Evolutionary conservation across 2,329 filamentous ascomycete species (phyloP).

Genomic region (Sporothrix luriei): DNA sequence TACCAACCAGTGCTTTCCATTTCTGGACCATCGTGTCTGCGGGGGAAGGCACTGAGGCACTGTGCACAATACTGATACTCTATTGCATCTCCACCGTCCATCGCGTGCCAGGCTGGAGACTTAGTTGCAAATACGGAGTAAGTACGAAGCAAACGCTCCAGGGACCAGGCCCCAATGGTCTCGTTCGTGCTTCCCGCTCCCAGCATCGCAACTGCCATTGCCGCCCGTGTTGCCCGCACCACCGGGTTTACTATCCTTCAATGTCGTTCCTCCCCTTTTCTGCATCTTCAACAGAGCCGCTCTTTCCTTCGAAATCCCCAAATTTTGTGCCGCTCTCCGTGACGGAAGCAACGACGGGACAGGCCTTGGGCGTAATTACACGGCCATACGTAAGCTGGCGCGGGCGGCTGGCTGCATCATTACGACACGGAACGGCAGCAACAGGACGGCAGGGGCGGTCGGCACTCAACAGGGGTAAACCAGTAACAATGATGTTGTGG

Average conservation of each 20-base stretch:
- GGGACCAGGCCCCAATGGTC: neutral
- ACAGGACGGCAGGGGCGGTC: slow-evolving; percentile 1
- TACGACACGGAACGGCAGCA: slow-evolving; percentile 1
- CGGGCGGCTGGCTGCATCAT: neutral
- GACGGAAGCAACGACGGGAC: slow-evolving; percentile 13
- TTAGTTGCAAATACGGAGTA: neutral
- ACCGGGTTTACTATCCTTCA: slow-evolving; percentile 14
- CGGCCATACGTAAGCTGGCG: neutral
- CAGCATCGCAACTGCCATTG: slow-evolving; percentile 14
- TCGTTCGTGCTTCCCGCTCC: slow-evolving; percentile 11
- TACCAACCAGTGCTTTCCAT: neutral
- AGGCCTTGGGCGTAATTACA: neutral
- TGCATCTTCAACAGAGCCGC: neutral
- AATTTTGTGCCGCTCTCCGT: neutral
- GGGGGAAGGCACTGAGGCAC: too few relatives aligned
- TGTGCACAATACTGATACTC: too few relatives aligned
- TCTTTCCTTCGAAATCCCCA: neutral
- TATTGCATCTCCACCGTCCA: too few relatives aligned
- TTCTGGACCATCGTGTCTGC: neutral
- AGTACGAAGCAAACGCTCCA: neutral
- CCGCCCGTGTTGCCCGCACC: slow-evolving; percentile 16
- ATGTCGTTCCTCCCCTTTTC: neutral
- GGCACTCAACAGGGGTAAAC: slow-evolving; percentile 18
- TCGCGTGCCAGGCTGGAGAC: too few relatives aligned
- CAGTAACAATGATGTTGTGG: neutral